Base-by-base conservation (phyloP, 768 basidiomycete species). In the Phylloporus sp. region DNA sequence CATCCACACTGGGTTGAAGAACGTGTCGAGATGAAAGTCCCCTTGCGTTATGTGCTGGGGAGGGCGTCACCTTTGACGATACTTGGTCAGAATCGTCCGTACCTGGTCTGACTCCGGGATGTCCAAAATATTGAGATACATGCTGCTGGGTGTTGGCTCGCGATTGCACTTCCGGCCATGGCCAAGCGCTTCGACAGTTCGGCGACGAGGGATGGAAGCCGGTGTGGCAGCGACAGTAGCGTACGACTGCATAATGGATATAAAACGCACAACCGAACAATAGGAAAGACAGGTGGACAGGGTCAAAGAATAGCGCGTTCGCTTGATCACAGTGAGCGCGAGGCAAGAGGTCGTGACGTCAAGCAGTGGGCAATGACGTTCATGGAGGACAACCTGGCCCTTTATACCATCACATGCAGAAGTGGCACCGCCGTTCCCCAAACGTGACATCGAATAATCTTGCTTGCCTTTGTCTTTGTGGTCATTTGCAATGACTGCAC, bases 1-100 rank as follows among this genome's bases (percentile, higher is more conserved):
- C 56, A 54, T 66, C 76, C 80, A 38, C 67, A 74, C 31, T 53
- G 60, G 36, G 56, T 73, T 51, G 68, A 74, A 49, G 73, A 80
- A 52, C 66, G 74, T 29, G 74, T 84, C 58, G 66, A 74, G 45
- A 76, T 79, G 61, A 74, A 85, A 67, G 79, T 85, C 68, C 24
- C 23, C 47, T 15, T 18, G 27, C 3, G 32, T n/a, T 28, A n/a
- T 13, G 20, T 36, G 23, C 54, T 56, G 23, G 12, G 9, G 10
- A 18, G 10, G 22, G 40, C 20, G 18, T 5, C 7, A 3, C 6
- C 5, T 16, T n/a, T 15, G 29, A 31, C 16, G 8, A 34, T 8
- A 20, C 12, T 1, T 0, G 41, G 28, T 27, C 9, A 1, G 40
- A 23, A 47, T 22, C 18, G 5, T 7, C 5, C 36, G 6, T 39